phyloP scores from a whole-genome alignment of 345 rosid species.

The Arabis alpina region DNA sequence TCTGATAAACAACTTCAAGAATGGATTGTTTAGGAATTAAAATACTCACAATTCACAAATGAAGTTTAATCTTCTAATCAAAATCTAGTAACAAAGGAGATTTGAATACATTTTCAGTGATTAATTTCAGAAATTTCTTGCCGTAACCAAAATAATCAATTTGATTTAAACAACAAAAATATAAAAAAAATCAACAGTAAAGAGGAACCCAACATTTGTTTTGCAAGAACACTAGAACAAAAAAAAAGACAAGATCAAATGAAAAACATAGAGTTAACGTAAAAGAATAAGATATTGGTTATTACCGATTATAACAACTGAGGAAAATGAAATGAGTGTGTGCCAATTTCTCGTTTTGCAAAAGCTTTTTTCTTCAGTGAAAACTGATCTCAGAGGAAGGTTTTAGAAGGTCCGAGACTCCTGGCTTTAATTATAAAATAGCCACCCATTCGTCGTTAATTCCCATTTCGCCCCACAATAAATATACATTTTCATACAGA shows the following conservation, averaged over 20 bases:
- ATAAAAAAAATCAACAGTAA: not conserved
- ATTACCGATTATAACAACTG: conserved; percentile 15
- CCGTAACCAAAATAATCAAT: not conserved
- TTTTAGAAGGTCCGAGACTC: conserved; percentile 40
- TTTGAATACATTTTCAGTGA: not conserved
- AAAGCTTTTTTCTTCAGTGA: not conserved
- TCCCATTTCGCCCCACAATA: not conserved
- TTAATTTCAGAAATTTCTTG: not conserved
- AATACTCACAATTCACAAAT: too few species aligned
- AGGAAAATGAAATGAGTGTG: not conserved
- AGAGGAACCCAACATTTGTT: not conserved
- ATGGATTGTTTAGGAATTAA: not conserved
- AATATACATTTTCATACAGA: not conserved
- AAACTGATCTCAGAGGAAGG: conserved; percentile 27
- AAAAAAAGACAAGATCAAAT: not conserved
- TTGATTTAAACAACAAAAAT: too few species aligned
- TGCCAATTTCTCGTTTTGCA: not conserved
- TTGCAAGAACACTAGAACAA: not conserved
- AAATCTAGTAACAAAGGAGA: too few species aligned
- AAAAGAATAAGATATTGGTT: not conserved
- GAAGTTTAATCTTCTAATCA: too few species aligned
- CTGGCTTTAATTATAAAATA: not conserved
- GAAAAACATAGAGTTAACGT: conserved; percentile 1
- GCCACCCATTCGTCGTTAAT: not conserved
- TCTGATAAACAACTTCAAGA: conserved; percentile 17